Evolutionary conservation across 2,329 filamentous ascomycete genomes (phyloP).

Genomic region (Rutstroemia sp.): DNA sequence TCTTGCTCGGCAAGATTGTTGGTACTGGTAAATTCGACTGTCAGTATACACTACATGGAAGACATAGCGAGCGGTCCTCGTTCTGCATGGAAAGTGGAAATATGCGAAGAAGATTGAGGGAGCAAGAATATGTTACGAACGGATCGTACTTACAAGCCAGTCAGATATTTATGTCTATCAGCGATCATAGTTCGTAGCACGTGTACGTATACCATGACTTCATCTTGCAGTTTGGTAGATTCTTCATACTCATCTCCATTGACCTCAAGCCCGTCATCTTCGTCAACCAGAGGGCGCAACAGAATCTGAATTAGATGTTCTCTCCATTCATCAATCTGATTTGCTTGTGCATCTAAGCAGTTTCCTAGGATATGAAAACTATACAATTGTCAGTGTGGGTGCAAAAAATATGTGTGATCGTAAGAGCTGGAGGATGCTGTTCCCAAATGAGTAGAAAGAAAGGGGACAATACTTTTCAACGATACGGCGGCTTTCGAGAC

Average conservation of each 20-base stretch:
- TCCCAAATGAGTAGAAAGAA: too few species aligned
- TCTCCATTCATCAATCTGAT: slow-evolving; percentile 67
- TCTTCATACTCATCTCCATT: slow-evolving; percentile 88
- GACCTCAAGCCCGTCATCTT: slow-evolving; percentile 65
- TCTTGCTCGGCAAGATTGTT: slow-evolving; percentile 72
- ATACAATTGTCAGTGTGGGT: neutral
- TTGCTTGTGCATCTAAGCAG: slow-evolving; percentile 64
- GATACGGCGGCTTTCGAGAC: neutral
- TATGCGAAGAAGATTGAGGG: too few species aligned
- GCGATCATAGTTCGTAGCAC: slow-evolving; percentile 67
- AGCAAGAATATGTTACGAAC: too few species aligned
- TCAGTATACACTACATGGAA: too few species aligned
- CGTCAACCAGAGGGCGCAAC: slow-evolving; percentile 71
- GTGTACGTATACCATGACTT: slow-evolving; percentile 81
- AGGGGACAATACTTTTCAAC: neutral
- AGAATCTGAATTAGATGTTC: slow-evolving; percentile 65
- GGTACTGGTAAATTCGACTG: slow-evolving; percentile 22
- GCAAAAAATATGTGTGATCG: neutral
- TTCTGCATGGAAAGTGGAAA: too few species aligned
- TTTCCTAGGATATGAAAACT: slow-evolving; percentile 67
- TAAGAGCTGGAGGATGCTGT: too few species aligned
- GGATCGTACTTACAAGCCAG: slow-evolving; percentile 45
- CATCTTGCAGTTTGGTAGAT: slow-evolving; percentile 80
- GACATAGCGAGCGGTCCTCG: too few species aligned
- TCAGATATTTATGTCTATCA: slow-evolving; percentile 70